phyloP scores from a whole-genome alignment of 192 early-diverging fungal species.

The Gamsiella multidivaricata region DNA sequence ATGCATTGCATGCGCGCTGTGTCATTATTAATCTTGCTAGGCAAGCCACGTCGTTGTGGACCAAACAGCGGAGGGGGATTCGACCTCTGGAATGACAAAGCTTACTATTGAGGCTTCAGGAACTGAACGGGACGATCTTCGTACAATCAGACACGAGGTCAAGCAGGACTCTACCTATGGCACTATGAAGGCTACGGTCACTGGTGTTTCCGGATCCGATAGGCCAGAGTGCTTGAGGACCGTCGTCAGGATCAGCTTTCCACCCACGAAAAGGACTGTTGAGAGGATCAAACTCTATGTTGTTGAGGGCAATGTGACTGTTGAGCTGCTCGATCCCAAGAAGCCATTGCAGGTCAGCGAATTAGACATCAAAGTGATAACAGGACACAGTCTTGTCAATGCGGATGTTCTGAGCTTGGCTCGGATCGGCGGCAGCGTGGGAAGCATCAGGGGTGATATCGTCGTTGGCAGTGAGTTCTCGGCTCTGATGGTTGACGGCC shows the following conservation, averaged over 20 bases:
- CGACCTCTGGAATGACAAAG: neutral
- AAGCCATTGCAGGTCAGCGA: neutral
- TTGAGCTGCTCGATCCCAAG: neutral
- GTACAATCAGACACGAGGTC: neutral
- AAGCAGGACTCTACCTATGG: neutral
- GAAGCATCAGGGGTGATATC: slow-evolving; percentile 8
- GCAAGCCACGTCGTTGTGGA: slow-evolving; percentile 13
- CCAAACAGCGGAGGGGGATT: neutral
- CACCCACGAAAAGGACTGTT: neutral
- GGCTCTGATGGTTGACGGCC: slow-evolving; percentile 10
- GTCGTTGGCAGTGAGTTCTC: slow-evolving; percentile 5
- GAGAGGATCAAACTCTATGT: neutral
- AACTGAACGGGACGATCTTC: slow-evolving; percentile 6
- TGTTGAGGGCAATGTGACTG: slow-evolving; percentile 9
- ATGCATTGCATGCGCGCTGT: too few relatives aligned
- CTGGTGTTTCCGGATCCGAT: neutral
- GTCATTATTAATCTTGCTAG: neutral
- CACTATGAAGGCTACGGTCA: neutral
- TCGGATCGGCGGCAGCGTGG: neutral
- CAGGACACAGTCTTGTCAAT: slow-evolving; percentile 10
- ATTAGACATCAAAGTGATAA: slow-evolving; percentile 10
- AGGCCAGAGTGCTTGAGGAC: slow-evolving; percentile 2
- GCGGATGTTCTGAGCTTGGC: neutral
- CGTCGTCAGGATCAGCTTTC: slow-evolving; percentile 4
- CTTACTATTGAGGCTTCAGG: neutral